Conservation (phyloP, 2,329 filamentous ascomycete species). For the Xylaria sp. region DNA sequence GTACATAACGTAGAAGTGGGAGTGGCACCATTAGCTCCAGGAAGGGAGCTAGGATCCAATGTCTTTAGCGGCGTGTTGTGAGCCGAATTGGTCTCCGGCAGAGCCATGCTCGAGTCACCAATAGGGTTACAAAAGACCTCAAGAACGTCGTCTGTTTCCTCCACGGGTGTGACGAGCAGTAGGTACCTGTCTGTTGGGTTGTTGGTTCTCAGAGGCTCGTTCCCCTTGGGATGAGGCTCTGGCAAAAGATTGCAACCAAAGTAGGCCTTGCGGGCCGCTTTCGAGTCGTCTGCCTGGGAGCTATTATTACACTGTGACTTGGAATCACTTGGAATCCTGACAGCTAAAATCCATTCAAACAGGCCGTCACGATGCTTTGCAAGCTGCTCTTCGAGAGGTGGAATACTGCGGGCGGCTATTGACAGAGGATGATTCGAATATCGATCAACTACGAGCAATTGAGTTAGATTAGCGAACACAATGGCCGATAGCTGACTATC, state of each 20-base stretch:
- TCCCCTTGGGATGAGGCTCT: slow-evolving; percentile 48
- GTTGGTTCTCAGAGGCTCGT: slow-evolving; percentile 40
- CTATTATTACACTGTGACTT: slow-evolving; percentile 32
- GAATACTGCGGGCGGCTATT: slow-evolving; percentile 44
- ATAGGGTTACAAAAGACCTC: slow-evolving; percentile 33
- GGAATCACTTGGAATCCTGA: slow-evolving; percentile 35
- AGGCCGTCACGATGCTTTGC: slow-evolving; percentile 48
- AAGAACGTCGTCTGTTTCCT: slow-evolving; percentile 42
- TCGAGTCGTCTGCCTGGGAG: slow-evolving; percentile 31
- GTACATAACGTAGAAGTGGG: slow-evolving; percentile 46
- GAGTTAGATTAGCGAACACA: slow-evolving; percentile 28
- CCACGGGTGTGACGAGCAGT: slow-evolving; percentile 53
- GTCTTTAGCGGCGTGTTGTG: slow-evolving; percentile 39
- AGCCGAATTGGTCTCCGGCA: slow-evolving; percentile 31
- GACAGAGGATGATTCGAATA: slow-evolving; percentile 47
- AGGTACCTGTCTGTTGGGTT: slow-evolving; percentile 55
- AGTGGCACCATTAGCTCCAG: slow-evolving; percentile 32
- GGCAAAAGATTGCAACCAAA: slow-evolving; percentile 66
- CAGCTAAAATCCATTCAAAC: slow-evolving; percentile 49
- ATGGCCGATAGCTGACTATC: neutral
- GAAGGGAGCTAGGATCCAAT: slow-evolving; percentile 15
- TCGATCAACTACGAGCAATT: slow-evolving; percentile 40
- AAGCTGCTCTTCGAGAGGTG: slow-evolving; percentile 47
- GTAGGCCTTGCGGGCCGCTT: slow-evolving; percentile 50
- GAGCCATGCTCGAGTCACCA: slow-evolving; percentile 40